A percentile compares a stretch with the other conserved stretches of the same genome.
Evolutionary conservation across 176 grass and related monocot species (phyloP).

Genomic region (Avena atlantica): DNA sequence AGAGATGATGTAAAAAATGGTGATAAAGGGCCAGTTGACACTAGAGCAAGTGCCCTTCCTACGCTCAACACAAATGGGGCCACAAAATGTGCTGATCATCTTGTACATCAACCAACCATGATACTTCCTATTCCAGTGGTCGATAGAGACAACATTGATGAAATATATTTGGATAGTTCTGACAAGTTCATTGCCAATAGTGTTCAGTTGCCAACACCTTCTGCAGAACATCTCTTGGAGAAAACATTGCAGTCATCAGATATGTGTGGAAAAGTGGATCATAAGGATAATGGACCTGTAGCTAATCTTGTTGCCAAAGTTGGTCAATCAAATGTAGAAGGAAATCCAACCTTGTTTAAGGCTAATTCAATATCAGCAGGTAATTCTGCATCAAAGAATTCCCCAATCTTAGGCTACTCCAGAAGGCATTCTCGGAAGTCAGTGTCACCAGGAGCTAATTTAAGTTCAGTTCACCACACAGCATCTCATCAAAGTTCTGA

Average conservation of each 20-base stretch:
- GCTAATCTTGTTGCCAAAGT: slow-evolving; percentile 29
- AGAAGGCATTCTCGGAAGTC: slow-evolving; percentile 55
- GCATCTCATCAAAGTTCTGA: slow-evolving; percentile 28
- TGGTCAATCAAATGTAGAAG: slow-evolving; percentile 28
- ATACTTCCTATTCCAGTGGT: slow-evolving; percentile 1
- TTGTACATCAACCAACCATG: slow-evolving; percentile 38
- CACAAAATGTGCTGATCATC: slow-evolving; percentile 31
- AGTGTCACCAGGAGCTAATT: slow-evolving; percentile 53
- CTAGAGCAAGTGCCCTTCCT: not conserved
- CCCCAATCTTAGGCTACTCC: slow-evolving; percentile 46
- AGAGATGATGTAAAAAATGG: slow-evolving; percentile 29
- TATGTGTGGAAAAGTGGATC: slow-evolving; percentile 25
- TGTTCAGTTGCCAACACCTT: slow-evolving; percentile 37
- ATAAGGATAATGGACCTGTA: slow-evolving; percentile 34
- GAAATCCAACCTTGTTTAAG: slow-evolving; percentile 14
- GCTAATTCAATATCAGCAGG: slow-evolving; percentile 35
- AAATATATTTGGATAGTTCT: slow-evolving; percentile 26
- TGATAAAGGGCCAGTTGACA: slow-evolving; percentile 8
- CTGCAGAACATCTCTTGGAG: slow-evolving; percentile 42
- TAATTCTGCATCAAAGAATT: slow-evolving; percentile 28
- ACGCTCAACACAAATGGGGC: slow-evolving; percentile 20
- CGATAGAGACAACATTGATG: slow-evolving; percentile 33
- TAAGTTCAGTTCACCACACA: slow-evolving; percentile 37
- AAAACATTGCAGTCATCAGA: slow-evolving; percentile 27
- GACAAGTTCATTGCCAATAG: slow-evolving; percentile 36